phyloP scores from a whole-genome alignment of 352 stramenopile genomes.

The Phytophthora quininea region DNA sequence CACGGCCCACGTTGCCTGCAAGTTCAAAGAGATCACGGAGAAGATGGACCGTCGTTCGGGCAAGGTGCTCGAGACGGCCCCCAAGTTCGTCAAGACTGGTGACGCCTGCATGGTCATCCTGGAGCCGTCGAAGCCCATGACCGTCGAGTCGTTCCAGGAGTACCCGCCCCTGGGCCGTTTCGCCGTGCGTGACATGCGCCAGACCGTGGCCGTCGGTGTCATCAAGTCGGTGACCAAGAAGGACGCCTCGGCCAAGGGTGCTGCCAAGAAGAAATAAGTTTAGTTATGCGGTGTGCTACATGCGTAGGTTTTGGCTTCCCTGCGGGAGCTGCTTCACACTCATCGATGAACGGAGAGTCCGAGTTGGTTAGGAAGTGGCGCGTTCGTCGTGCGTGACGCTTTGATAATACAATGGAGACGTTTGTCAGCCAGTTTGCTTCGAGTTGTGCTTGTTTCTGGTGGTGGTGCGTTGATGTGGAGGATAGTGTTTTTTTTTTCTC shows the following conservation, averaged over 20 bases:
- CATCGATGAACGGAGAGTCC: slow-evolving; percentile 18
- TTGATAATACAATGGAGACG: slow-evolving; percentile 22
- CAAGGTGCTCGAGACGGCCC: slow-evolving; percentile 94
- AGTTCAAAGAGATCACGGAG: slow-evolving; percentile 94
- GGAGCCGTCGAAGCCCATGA: slow-evolving; percentile 93
- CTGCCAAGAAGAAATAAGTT: slow-evolving; percentile 54
- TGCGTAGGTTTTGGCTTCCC: slow-evolving; percentile 4
- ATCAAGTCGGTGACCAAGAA: slow-evolving; percentile 95
- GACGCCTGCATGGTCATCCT: slow-evolving; percentile 97
- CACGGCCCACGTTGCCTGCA: slow-evolving; percentile 96
- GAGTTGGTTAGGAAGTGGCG: slow-evolving; percentile 16
- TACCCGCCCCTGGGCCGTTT: slow-evolving; percentile 97
- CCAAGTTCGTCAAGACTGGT: slow-evolving; percentile 95
- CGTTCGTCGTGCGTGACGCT: slow-evolving; percentile 2
- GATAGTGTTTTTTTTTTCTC: no score
- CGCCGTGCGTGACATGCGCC: slow-evolving; percentile 96
- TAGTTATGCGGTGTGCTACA: slow-evolving; percentile 13
- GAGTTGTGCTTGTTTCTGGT: not conserved
- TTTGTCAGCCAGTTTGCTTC: slow-evolving; percentile 5
- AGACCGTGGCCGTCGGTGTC: slow-evolving; percentile 97
- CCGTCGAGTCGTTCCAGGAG: slow-evolving; percentile 96
- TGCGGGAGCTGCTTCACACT: slow-evolving; percentile 21
- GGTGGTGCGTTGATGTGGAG: not conserved
- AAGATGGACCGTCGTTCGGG: slow-evolving; percentile 97
- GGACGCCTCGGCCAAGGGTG: slow-evolving; percentile 44